A percentile compares a stretch with the other conserved stretches of the same genome.
Evolutionary conservation across 768 basidiomycete genomes (phyloP).

Genomic region (Kwoniella bestiolae): DNA sequence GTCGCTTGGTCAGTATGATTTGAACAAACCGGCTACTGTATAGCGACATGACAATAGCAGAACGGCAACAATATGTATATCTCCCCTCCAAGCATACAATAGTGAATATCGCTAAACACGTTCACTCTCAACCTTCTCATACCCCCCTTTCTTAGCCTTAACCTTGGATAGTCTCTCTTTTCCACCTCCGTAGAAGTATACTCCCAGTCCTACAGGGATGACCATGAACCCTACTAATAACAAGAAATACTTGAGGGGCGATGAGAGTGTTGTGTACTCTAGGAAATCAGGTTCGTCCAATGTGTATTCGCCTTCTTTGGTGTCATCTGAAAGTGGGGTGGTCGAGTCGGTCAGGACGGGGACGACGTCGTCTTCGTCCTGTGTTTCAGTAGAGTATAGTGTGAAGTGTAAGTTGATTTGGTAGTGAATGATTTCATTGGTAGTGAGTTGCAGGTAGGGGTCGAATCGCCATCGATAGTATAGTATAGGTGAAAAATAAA

Average conservation of each 20-base stretch:
- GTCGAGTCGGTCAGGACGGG: conserved; percentile 45
- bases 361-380: conserved; percentile 21
- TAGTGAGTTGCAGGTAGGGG: background rate
- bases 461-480: background rate
- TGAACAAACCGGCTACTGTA: no score
- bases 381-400: background rate
- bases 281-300: conserved; percentile 15
- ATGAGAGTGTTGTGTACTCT: conserved; percentile 36
- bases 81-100: background rate
- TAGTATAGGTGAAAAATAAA: conserved; percentile 3
- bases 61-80: background rate
- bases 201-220: conserved; percentile 55
- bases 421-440: background rate
- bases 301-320: conserved; percentile 11
- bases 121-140: conserved; percentile 36
- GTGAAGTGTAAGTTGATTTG: background rate
- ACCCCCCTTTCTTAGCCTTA: conserved; percentile 23
- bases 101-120: background rate
- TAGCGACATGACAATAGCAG: no score
- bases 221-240: conserved; percentile 60
- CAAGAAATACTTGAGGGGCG: conserved; percentile 43
- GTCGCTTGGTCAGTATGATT: no score
- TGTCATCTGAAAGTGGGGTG: conserved; percentile 15
- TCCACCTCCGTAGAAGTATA: conserved; percentile 48
- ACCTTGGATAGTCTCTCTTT: conserved; percentile 36